Percentiles rank a stretch among this genome's conserved stretches.
phyloP scores from a whole-genome alignment of 2,329 filamentous ascomycete species.

The Hypomyces rosellus region DNA sequence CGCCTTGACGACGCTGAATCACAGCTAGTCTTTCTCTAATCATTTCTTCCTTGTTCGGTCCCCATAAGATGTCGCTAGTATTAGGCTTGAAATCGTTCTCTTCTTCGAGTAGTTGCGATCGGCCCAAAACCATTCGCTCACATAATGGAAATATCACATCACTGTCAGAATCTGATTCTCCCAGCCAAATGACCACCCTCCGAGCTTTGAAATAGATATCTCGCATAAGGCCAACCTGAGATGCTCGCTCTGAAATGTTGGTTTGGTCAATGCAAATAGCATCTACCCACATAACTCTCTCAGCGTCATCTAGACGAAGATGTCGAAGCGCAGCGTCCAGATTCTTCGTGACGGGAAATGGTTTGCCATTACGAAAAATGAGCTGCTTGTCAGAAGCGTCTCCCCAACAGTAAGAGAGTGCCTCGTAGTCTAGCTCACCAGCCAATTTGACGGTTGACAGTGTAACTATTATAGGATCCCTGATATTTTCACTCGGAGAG shows the following conservation, averaged over 20 bases:
- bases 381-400: conserved; percentile 1
- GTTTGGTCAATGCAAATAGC: conserved; percentile 14
- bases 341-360: conserved; percentile 3
- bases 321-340: conserved; percentile 6
- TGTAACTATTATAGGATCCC: conserved; percentile 1
- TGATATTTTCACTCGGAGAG: background rate
- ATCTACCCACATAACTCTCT: conserved; percentile 12
- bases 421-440: background rate
- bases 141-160: conserved; percentile 5
- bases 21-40: background rate
- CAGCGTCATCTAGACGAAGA: background rate
- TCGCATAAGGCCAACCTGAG: conserved; percentile 5
- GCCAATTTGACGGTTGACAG: background rate
- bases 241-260: background rate
- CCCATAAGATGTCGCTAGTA: conserved; percentile 1
- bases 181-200: conserved; percentile 13
- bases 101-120: background rate
- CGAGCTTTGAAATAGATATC: background rate
- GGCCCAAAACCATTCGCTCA: conserved; percentile 1
- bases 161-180: conserved; percentile 4
- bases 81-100: background rate
- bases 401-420: conserved; percentile 7
- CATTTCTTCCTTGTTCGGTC: background rate
- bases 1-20: background rate
- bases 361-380: conserved; percentile 1